These are phyloP conservation scores for Neurospora sp. DNA, from an alignment of 2,329 filamentous ascomycete species.

Conservation along the genomic window DNA sequence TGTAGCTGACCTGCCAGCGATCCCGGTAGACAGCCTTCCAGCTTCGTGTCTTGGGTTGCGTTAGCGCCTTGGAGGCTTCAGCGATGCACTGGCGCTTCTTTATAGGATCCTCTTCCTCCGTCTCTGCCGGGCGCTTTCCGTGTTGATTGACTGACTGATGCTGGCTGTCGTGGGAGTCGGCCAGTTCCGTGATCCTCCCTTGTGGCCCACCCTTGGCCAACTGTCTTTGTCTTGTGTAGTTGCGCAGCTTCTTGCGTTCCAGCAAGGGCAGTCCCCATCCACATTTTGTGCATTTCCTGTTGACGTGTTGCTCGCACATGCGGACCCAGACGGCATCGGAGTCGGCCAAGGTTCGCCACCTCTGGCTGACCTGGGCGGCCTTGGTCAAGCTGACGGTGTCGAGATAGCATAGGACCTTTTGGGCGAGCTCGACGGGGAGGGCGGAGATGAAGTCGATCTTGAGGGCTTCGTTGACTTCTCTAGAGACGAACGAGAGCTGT, in stretches of 20 bases:
- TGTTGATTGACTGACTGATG: conserved; percentile 4
- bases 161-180: conserved; percentile 16
- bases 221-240: conserved; percentile 78
- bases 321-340: conserved; percentile 96
- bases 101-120: conserved; percentile 16
- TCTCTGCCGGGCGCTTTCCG: conserved; percentile 26
- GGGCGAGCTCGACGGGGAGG: conserved; percentile 79
- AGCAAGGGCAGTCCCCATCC: conserved; percentile 88
- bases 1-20: conserved; percentile 83
- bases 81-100: conserved; percentile 26
- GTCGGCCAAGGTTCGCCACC: conserved; percentile 85
- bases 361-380: conserved; percentile 82
- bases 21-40: conserved; percentile 99
- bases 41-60: conserved; percentile 48
- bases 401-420: conserved; percentile 85
- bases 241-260: conserved; percentile 77
- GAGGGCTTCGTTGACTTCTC: conserved; percentile 85
- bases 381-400: conserved; percentile 94
- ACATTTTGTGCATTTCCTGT: conserved; percentile 87
- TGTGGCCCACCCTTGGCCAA: conserved; percentile 32
- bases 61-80: conserved; percentile 7
- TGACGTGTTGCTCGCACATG: conserved; percentile 97
- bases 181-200: conserved; percentile 20
- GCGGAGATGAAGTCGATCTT: conserved; percentile 94
- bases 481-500: conserved; percentile 85